phyloP scores from a whole-genome alignment of 208 protist genomes.

The Leishmania turanica region DNA sequence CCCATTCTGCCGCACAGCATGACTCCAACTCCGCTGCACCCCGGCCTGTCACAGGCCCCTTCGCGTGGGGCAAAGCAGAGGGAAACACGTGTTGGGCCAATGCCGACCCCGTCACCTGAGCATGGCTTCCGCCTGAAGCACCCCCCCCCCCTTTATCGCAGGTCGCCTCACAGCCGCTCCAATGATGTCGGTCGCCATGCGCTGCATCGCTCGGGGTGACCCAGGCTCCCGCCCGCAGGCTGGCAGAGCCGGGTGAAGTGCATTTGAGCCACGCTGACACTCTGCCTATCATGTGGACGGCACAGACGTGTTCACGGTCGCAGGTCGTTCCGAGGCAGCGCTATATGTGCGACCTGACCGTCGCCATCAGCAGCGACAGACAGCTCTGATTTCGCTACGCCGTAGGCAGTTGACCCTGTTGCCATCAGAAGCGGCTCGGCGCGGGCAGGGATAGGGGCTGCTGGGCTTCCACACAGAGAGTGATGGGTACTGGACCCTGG shows the following conservation, averaged over 20 bases:
- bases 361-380: not conserved
- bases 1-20: too few relatives aligned
- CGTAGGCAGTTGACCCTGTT: not conserved
- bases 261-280: not conserved
- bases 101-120: not conserved
- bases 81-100: not conserved
- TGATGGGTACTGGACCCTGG: not conserved
- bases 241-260: not conserved
- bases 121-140: not conserved
- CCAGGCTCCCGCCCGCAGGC: too few relatives aligned
- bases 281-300: not conserved
- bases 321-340: not conserved
- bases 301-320: not conserved
- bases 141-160: not conserved
- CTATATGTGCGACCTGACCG: not conserved
- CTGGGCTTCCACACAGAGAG: not conserved
- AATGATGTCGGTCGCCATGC: not conserved
- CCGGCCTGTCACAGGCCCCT: too few relatives aligned
- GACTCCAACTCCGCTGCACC: too few relatives aligned
- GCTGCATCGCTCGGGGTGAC: not conserved
- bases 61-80: too few relatives aligned
- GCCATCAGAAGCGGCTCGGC: not conserved
- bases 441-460: not conserved
- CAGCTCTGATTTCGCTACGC: not conserved
- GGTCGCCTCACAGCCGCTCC: not conserved